Conservation (phyloP, 2,329 filamentous ascomycete genomes). For the Alternaria novae-zelandiae region DNA sequence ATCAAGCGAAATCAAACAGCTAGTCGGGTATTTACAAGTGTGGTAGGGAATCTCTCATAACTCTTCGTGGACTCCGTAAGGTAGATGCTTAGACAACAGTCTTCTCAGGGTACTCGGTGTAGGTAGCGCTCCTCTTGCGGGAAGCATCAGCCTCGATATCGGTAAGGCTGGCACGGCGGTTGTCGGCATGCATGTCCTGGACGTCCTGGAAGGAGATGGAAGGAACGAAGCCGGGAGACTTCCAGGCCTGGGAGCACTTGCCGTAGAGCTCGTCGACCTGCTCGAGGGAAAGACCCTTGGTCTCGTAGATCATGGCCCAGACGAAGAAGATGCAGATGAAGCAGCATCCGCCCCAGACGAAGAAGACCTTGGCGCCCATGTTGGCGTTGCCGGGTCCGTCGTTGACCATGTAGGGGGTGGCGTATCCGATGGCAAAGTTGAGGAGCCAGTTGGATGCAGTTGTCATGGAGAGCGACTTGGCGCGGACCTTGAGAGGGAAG, state of each 20-base stretch:
- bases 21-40: neutral
- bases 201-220: slow-evolving; percentile 49
- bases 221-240: slow-evolving; percentile 71
- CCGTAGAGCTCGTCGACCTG: slow-evolving; percentile 83
- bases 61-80: neutral
- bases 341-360: slow-evolving; percentile 62
- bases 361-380: slow-evolving; percentile 64
- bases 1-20: neutral
- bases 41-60: neutral
- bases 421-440: slow-evolving; percentile 56
- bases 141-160: slow-evolving; percentile 39
- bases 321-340: slow-evolving; percentile 68
- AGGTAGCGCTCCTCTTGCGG: slow-evolving; percentile 44
- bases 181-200: slow-evolving; percentile 33
- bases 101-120: slow-evolving; percentile 34
- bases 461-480: slow-evolving; percentile 58
- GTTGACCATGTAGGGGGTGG: slow-evolving; percentile 76
- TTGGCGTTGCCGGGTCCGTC: slow-evolving; percentile 65
- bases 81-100: slow-evolving; percentile 8
- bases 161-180: slow-evolving; percentile 39
- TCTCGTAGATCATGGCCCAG: slow-evolving; percentile 77
- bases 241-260: slow-evolving; percentile 73
- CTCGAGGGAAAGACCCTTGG: slow-evolving; percentile 77
- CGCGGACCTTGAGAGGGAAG: slow-evolving; percentile 55
- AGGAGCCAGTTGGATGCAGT: slow-evolving; percentile 64